Base-by-base conservation (phyloP, 192 early-diverging fungal species). In the Umbelopsis isabellina region DNA sequence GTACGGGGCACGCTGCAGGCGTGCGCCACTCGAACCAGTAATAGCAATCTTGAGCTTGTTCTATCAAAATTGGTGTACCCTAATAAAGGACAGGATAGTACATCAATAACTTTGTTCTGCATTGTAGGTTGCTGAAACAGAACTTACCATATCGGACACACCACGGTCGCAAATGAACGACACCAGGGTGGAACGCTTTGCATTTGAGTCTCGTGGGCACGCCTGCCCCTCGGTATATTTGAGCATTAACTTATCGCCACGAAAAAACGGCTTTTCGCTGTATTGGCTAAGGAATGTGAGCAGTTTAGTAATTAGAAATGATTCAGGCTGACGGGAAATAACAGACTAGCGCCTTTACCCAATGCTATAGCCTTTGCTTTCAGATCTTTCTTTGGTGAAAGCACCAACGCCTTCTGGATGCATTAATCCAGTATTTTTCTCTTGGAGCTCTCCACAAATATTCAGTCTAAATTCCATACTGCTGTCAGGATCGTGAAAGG, bases 21-120 rank as follows among this genome's bases (percentile, higher is more conserved):
- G 84, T 85, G 16, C 78, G 75, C 84, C 84, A 85, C 61, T 83
- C 80, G 71, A 85, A 85, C 75, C 83, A 74, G 70, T 81, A 85
- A 27, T 67, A 78, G 61, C 84, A 85, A 15, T 72, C 49, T 20
- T 75, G 51, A 69, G 78, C 78, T 44, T 85, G 75, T 21, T 72
- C 72, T 18, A 85, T 70, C 75, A 83, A 79, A 71, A 70, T 75
- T 0, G 82, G 84, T 35, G 37, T 53, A 41, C 82, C 84, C 67
- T 69, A 49, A 33, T 46, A 49, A 23, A 25, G 22, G n/a, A 20
- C 13, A 51, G 6, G n/a, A 61, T 15, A n/a, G 51, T 52, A 22
- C 4, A 12, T 52, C 4, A 52, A 25, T 16, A 37, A 33, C 25
- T 46, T 44, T 10, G 45, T 27, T 44, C 45, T 25, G 35, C 5